A percentile compares a stretch with the other conserved stretches of the same genome.
These are phyloP conservation scores for Amanita jacksonii DNA, from an alignment of 768 basidiomycete species.

Conservation along the genomic window DNA sequence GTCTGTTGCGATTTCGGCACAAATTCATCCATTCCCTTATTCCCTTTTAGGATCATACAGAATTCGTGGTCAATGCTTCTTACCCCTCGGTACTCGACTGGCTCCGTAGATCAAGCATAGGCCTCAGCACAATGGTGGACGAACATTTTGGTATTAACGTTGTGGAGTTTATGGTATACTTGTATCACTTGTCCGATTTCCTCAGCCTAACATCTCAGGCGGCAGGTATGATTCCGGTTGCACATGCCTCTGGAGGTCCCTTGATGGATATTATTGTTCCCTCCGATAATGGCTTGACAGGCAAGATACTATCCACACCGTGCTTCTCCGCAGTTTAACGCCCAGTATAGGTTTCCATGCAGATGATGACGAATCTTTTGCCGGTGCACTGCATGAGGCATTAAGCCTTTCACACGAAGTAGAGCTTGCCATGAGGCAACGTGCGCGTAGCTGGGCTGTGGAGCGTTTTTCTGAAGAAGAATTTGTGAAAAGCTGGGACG, in stretches of 20 bases:
- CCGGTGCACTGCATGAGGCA: constrained; percentile 52
- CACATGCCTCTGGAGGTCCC: constrained; percentile 91
- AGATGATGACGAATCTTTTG: constrained; percentile 51
- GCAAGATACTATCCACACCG: constrained; percentile 20
- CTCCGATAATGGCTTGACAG: constrained; percentile 58
- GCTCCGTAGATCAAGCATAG: constrained; percentile 70
- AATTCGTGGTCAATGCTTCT: constrained; percentile 78
- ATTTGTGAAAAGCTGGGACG: constrained; percentile 71
- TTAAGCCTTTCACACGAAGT: constrained; percentile 46
- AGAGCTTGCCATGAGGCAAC: constrained; percentile 50
- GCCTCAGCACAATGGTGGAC: constrained; percentile 94
- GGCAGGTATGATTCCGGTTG: constrained; percentile 86
- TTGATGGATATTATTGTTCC: constrained; percentile 87
- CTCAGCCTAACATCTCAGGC: constrained; percentile 40
- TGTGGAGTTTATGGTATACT: constrained; percentile 87
- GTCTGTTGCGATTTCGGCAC: constrained; percentile 27
- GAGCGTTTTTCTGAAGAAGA: constrained; percentile 67
- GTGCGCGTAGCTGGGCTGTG: constrained; percentile 65
- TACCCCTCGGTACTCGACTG: constrained; percentile 61
- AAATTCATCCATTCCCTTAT: constrained; percentile 3
- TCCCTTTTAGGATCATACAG: constrained; percentile 48
- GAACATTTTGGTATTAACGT: constrained; percentile 99
- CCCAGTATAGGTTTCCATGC: constrained; percentile 66
- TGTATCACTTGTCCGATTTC: background rate
- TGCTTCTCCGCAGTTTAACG: background rate